Evolutionary conservation across 2,329 filamentous ascomycete species (phyloP).

Genomic region (Sporothrix sp.): DNA sequence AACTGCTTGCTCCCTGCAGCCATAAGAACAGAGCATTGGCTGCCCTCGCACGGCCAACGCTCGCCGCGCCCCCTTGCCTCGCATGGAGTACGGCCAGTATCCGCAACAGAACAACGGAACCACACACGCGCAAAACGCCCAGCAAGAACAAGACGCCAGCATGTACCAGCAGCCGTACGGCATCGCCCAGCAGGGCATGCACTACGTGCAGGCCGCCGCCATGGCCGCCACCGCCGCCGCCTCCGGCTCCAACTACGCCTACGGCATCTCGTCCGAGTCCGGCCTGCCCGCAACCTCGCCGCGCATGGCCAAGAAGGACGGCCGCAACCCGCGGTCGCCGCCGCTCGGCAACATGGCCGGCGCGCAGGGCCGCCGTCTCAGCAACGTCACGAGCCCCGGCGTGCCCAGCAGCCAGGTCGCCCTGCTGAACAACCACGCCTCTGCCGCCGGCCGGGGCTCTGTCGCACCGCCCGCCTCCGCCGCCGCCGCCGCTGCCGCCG

Average conservation of each 20-base stretch:
- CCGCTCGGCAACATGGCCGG: conserved; percentile 54
- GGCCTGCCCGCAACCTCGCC: conserved; percentile 65
- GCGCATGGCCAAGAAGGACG: conserved; percentile 66
- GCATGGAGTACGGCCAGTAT: conserved; percentile 70
- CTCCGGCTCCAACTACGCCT: conserved; percentile 68
- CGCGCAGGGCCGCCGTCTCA: conserved; percentile 53
- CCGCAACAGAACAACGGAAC: conserved; percentile 59
- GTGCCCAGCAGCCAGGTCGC: conserved; percentile 63
- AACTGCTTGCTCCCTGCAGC: too few species aligned
- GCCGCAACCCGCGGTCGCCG: conserved; percentile 65
- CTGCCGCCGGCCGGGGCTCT: conserved; percentile 30
- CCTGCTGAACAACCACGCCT: conserved; percentile 59
- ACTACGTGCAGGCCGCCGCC: conserved; percentile 85
- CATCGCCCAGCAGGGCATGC: conserved; percentile 64
- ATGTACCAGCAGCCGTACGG: conserved; percentile 74
- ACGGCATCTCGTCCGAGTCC: conserved; percentile 57
- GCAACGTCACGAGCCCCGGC: conserved; percentile 66
- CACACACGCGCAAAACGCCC: conserved; percentile 52
- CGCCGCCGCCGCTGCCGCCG: conserved; percentile 40
- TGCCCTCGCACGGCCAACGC: neutral
- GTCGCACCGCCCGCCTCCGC: conserved; percentile 51
- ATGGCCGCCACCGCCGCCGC: conserved; percentile 89
- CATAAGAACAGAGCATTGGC: neutral
- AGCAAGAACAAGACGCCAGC: conserved; percentile 47
- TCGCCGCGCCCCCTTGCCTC: neutral